Percentiles rank a stretch among this genome's conserved stretches.
phyloP scores from a whole-genome alignment of 164 flowering plant genomes.

The Magnolia kwangsiensis region DNA sequence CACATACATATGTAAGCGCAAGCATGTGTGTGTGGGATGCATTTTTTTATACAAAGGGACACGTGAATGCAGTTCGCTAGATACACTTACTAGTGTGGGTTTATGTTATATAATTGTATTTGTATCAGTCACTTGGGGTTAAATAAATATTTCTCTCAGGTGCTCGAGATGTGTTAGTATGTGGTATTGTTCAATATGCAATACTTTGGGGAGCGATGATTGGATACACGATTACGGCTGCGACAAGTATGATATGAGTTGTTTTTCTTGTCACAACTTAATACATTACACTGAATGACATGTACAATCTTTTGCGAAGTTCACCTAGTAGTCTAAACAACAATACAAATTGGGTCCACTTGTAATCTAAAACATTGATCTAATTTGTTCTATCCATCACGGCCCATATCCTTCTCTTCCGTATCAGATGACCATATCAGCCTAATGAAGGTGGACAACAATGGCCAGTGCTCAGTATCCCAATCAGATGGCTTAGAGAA shows the following conservation, averaged over 20 bases:
- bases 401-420: too few relatives aligned
- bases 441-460: too few relatives aligned
- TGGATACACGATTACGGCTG: constrained; percentile 31
- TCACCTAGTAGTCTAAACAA: neutral
- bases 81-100: neutral
- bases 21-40: neutral
- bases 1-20: neutral
- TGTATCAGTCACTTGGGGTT: neutral
- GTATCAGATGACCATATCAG: too few relatives aligned
- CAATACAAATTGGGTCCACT: too few relatives aligned
- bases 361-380: too few relatives aligned
- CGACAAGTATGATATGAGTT: constrained; percentile 35
- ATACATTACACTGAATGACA: neutral
- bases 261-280: neutral
- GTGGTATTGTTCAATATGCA: constrained; percentile 23
- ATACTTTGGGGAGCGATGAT: constrained; percentile 29
- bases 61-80: neutral
- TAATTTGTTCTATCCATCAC: too few relatives aligned
- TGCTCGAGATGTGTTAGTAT: constrained; percentile 15
- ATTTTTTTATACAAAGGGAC: neutral
- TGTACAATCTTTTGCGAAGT: neutral
- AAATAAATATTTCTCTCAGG: constrained; percentile 18
- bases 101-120: neutral
- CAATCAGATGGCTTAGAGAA: too few relatives aligned
- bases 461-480: too few relatives aligned